Evolutionary conservation across 352 stramenopile species (phyloP), one percentile per base, ranked within the genome.

Genomic region (Phytophthora chlamydospora): DNA sequence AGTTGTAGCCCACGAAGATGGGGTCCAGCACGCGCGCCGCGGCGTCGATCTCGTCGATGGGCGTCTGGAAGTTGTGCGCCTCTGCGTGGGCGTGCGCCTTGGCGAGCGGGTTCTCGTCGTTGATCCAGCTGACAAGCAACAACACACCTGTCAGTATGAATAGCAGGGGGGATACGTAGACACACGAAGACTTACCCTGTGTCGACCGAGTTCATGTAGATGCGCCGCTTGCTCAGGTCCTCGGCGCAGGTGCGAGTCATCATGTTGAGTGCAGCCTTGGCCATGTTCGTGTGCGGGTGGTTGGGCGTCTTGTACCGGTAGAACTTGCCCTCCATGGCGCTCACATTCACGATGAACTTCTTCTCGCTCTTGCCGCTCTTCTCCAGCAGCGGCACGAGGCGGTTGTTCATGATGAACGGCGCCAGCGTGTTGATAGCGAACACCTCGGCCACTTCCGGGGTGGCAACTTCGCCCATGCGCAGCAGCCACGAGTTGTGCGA

Each of bases 141-240:
- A 29, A 33, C 7, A 45, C 14, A 50, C 31, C 21, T 34, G 55
- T 44, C 42, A 60, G 13, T 29, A 57, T 14, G 8, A 16, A 36
- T 11, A 31, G 56, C 13, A 59, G 10, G 4, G 47, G 41, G 24
- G 36, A 41, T 29, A 36, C 54, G 43, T 53, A 35, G 42, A 24
- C 13, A 45, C 32, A 27, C 39, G 17, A 42, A 53, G n/a, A 76
- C 80, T 62, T 67, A 92, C 75, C 96, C 97, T 14, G 97, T 99
- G 78, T 99, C 97, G n/a, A 99, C 95, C 36, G 88, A 96, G 65
- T 98, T 99, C 97, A 99, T 99, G 68, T 90, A 99, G 57, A 99
- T 98, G 53, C 83, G 69, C 9, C 89, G 84, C 68, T 97, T 97
- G 47, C 89, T 96, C 70, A 98, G 71, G 71, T 98, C 95, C 65